A percentile compares a stretch with the other conserved stretches of the same genome.
Conservation (phyloP, 1,284 basidiomycete genomes). For the Schizophyllum commune region DNA sequence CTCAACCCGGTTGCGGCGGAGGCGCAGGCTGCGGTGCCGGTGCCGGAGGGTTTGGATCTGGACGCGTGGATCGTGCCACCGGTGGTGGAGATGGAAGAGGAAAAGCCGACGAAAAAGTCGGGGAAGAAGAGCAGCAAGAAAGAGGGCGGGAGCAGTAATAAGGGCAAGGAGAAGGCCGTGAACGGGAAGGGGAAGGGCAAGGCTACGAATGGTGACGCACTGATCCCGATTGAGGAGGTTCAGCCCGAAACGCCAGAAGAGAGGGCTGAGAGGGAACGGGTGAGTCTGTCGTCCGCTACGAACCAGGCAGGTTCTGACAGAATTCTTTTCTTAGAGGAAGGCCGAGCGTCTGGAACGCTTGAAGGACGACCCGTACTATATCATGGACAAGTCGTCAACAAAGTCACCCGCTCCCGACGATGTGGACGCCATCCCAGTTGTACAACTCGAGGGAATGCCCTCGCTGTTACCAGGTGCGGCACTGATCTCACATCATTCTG, state of each 20-base stretch:
- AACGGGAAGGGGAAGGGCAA: slow-evolving; percentile 27
- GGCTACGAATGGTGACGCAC: slow-evolving; percentile 24
- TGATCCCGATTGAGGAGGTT: slow-evolving; percentile 24
- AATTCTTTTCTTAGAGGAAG: too few relatives aligned
- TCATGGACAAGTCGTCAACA: slow-evolving; percentile 39
- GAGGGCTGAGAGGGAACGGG: slow-evolving; percentile 48
- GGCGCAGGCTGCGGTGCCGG: slow-evolving; percentile 75
- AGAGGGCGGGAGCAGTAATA: slow-evolving; percentile 33
- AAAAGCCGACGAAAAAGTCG: slow-evolving; percentile 33
- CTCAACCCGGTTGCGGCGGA: slow-evolving; percentile 78
- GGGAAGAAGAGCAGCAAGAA: slow-evolving; percentile 43
- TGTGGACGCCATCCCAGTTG: slow-evolving; percentile 80
- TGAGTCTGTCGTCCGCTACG: too few relatives aligned
- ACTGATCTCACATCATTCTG: not conserved
- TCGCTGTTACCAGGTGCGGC: slow-evolving; percentile 33
- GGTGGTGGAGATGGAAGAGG: slow-evolving; percentile 28
- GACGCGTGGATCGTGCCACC: slow-evolving; percentile 78
- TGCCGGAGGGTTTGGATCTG: slow-evolving; percentile 83
- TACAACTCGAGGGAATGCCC: slow-evolving; percentile 67
- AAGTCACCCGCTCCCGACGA: slow-evolving; percentile 42
- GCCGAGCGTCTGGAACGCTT: slow-evolving; percentile 67
- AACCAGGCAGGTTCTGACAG: too few relatives aligned
- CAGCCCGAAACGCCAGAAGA: slow-evolving; percentile 49
- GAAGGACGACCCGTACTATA: slow-evolving; percentile 84
- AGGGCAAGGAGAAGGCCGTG: slow-evolving; percentile 31